Percentiles rank a stretch among this genome's conserved stretches.
Evolutionary conservation across 2,329 filamentous ascomycete genomes (phyloP).

Genomic region (Fusarium cicatricum): DNA sequence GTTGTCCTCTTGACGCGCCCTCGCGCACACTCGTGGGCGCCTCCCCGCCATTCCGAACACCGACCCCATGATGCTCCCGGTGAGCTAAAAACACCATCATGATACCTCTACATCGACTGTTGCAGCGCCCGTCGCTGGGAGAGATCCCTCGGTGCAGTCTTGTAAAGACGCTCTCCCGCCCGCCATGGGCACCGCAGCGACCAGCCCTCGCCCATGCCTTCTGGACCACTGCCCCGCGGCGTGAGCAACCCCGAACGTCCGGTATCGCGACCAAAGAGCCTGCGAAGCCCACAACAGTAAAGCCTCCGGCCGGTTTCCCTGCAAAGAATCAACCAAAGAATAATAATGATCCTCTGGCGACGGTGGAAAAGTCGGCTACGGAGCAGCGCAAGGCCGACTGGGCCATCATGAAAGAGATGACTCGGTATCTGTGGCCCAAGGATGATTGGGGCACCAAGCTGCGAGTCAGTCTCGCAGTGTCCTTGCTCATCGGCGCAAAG

Average conservation of each 20-base stretch:
- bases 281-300: constrained; percentile 29
- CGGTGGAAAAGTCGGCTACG: constrained; percentile 64
- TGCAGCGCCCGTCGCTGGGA: constrained; percentile 45
- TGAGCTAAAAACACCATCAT: constrained; percentile 43
- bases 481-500: constrained; percentile 87
- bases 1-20: constrained; percentile 25
- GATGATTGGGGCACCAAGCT: constrained; percentile 76
- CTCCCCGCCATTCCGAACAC: constrained; percentile 37
- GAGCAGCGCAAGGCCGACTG: constrained; percentile 97
- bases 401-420: constrained; percentile 99
- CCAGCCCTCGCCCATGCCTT: constrained; percentile 42
- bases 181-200: constrained; percentile 42
- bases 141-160: constrained; percentile 43
- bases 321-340: constrained; percentile 32
- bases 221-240: constrained; percentile 44
- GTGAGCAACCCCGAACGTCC: constrained; percentile 38
- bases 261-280: constrained; percentile 28
- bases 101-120: constrained; percentile 50
- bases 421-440: constrained; percentile 94
- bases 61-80: constrained; percentile 41
- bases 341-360: constrained; percentile 45
- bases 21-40: constrained; percentile 13
- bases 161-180: constrained; percentile 35
- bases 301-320: constrained; percentile 28
- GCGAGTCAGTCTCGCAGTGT: constrained; percentile 85